Evolutionary conservation across 805 yeast species (phyloP).

Genomic region (Candida michaelii): DNA sequence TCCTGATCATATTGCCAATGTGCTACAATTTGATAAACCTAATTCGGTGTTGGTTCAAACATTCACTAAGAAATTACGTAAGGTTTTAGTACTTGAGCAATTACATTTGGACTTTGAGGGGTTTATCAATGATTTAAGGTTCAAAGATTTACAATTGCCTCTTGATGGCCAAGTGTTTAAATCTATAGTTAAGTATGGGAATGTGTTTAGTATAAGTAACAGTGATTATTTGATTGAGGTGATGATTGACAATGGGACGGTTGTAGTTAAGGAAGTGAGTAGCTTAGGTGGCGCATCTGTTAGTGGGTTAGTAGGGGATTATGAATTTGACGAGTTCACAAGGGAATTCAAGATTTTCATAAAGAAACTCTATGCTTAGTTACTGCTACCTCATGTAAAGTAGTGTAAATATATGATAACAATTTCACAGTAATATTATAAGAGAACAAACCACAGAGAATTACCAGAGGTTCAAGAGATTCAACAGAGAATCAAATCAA

Average conservation of each 20-base stretch:
- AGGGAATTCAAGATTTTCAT: not conserved
- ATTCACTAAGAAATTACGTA: constrained; percentile 4
- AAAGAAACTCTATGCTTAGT: not conserved
- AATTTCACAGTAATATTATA: too few relatives aligned
- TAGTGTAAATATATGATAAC: too few relatives aligned
- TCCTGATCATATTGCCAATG: constrained; percentile 4
- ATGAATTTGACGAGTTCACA: not conserved
- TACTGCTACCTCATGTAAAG: too few relatives aligned
- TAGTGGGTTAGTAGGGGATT: not conserved
- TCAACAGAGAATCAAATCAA: not conserved
- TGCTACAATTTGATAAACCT: not conserved
- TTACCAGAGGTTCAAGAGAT: too few relatives aligned
- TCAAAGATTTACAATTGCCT: not conserved
- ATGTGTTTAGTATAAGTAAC: constrained; percentile 1
- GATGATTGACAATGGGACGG: not conserved
- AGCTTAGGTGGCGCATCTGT: not conserved
- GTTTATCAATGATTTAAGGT: constrained; percentile 3
- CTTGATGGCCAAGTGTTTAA: constrained; percentile 1
- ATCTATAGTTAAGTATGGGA: not conserved
- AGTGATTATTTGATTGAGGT: constrained; percentile 4
- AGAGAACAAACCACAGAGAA: too few relatives aligned
- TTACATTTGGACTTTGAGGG: constrained; percentile 5
- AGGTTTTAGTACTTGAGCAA: not conserved
- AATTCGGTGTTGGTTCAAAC: not conserved
- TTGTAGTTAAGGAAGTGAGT: not conserved